A percentile compares a stretch with the other conserved stretches of the same genome.
These are phyloP conservation scores for Russula compacta DNA, from an alignment of 768 basidiomycete genomes.

Conservation along the genomic window DNA sequence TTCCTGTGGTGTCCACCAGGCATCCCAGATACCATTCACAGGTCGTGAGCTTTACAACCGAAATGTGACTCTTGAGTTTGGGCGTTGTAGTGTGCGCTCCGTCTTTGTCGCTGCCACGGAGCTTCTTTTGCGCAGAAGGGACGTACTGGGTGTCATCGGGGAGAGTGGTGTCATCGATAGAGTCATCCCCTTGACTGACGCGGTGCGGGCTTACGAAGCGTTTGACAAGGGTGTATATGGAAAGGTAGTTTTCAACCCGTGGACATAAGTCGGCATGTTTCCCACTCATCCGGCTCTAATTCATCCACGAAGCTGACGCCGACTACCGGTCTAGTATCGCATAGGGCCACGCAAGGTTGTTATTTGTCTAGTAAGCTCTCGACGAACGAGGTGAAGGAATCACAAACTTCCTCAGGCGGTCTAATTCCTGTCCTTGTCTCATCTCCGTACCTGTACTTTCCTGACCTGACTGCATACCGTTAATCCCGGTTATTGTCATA, in stretches of 20 bases:
- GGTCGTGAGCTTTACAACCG: slow-evolving; percentile 57
- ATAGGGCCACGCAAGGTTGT: background rate
- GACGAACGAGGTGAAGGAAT: slow-evolving; percentile 46
- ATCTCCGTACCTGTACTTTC: slow-evolving; percentile 58
- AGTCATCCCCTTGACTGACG: slow-evolving; percentile 51
- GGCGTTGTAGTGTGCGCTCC: slow-evolving; percentile 70
- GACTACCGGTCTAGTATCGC: slow-evolving; percentile 1
- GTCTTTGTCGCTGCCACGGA: slow-evolving; percentile 68
- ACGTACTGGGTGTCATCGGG: slow-evolving; percentile 68
- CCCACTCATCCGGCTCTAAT: background rate
- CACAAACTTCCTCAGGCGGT: slow-evolving; percentile 45
- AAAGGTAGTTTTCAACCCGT: slow-evolving; percentile 71
- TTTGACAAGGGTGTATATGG: slow-evolving; percentile 70
- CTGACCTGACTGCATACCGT: slow-evolving; percentile 44
- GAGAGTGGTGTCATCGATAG: slow-evolving; percentile 56
- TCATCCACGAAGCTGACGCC: slow-evolving; percentile 1
- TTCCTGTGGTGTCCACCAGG: slow-evolving; percentile 67
- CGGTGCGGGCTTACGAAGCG: slow-evolving; percentile 47
- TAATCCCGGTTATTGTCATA: slow-evolving; percentile 5
- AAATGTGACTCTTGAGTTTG: slow-evolving; percentile 74
- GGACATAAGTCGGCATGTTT: slow-evolving; percentile 28
- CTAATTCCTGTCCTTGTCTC: slow-evolving; percentile 33
- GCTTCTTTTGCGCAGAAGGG: slow-evolving; percentile 57
- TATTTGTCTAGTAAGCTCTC: slow-evolving; percentile 32
- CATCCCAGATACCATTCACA: slow-evolving; percentile 44